Evolutionary conservation across 345 rosid genomes (phyloP).

Genomic region (Pugionium cornutum): DNA sequence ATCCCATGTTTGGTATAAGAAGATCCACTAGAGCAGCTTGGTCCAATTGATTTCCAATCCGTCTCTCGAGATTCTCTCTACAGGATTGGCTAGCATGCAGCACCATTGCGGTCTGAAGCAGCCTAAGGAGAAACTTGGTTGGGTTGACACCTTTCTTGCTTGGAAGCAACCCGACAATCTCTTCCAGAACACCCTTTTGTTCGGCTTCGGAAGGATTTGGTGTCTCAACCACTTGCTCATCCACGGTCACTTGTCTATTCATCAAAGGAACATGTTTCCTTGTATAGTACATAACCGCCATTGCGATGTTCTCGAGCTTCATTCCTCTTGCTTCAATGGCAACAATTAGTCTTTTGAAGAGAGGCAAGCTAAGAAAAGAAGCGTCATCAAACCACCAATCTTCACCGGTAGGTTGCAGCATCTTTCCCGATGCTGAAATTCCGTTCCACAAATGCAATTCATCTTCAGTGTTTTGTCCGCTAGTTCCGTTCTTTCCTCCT

Average conservation of each 20-base stretch:
- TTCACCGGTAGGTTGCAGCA: conserved; percentile 50
- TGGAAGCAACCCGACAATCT: conserved; percentile 59
- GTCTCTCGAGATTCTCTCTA: conserved; percentile 57
- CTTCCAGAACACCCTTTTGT: conserved; percentile 59
- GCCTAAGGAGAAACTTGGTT: conserved; percentile 63
- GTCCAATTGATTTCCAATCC: conserved; percentile 58
- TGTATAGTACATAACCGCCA: conserved; percentile 60
- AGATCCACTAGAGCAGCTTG: conserved; percentile 66
- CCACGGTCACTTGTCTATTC: conserved; percentile 51
- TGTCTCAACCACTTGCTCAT: conserved; percentile 36
- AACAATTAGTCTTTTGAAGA: conserved; percentile 54
- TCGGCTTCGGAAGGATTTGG: conserved; percentile 47
- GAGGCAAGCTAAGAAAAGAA: conserved; percentile 52
- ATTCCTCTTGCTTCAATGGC: conserved; percentile 54
- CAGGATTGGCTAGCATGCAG: conserved; percentile 57
- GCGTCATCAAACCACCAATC: conserved; percentile 82
- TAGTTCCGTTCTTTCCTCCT: conserved; percentile 23
- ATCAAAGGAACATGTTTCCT: conserved; percentile 58
- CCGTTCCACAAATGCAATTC: conserved; percentile 59
- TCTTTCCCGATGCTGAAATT: conserved; percentile 45
- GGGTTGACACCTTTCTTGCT: conserved; percentile 57
- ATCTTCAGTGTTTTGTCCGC: conserved; percentile 36
- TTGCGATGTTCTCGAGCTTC: conserved; percentile 56
- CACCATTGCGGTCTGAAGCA: conserved; percentile 58
- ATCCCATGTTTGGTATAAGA: conserved; percentile 61